Evolutionary conservation across 2,329 filamentous ascomycete species (phyloP), one percentile per base, ranked within the genome.

Genomic region (Tolypocladium endophyticum): DNA sequence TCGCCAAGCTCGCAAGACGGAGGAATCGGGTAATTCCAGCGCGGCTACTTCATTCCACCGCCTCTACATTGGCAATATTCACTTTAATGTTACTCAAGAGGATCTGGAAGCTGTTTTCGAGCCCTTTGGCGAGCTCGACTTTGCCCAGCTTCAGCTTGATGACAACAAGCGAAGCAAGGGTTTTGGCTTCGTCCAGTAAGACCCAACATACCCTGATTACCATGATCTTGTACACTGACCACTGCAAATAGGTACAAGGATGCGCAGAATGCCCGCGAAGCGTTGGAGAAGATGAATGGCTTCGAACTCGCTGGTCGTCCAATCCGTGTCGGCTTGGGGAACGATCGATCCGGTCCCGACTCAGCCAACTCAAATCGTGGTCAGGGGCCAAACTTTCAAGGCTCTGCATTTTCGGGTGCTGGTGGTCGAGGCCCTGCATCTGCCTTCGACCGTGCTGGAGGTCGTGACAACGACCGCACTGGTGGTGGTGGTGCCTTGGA

Each of bases 301-400:
- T 99, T 97, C 78, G 94, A 97, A 77, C 87, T 99, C 68, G 94
- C 94, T 70, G 92, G 92, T 76, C 92, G 94, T 73, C 92, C 92
- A 64, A 97, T 99, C 74, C 92, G 94, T 73, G 95, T 99, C 75
- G 94, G 94, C 76, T 90, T 99, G 79, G 94, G 94, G 77, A 99
- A 97, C 80, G 94, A 99, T 89, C 97, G 97, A 85, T 97, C 97
- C 78, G 97, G 92, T 77, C 89, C 92, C 71, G 94, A 97, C 79
- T 94, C 92, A 76, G 89, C 91, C 74, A 92, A 90, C 77, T 85
- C 96, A 73, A 80, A 95, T 79, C 91, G 91, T 77, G 95, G 96
- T 80, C 89, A 91, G 74, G 88, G 89, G 72, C 87, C 45, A 76
- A 83, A 84, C 73, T 94, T 87, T 74, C 91, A 96, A 79, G 91